Conservation (phyloP, 202 grass and related monocot species). For the Alloteropsis angusta region DNA sequence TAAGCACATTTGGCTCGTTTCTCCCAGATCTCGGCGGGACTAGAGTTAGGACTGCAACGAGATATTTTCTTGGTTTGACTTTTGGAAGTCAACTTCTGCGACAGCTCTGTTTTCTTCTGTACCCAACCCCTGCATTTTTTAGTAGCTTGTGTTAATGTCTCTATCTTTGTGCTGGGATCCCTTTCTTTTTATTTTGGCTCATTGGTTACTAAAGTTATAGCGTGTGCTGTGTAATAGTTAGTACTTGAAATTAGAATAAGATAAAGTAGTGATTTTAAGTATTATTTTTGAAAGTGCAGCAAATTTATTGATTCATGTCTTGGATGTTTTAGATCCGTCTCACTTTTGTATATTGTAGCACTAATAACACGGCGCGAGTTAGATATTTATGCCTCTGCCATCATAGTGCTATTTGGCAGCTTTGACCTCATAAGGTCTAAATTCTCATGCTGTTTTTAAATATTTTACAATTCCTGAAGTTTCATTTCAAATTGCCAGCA, state of each 20-base stretch:
- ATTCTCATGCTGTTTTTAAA: background rate
- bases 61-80: slow-evolving; percentile 12
- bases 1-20: background rate
- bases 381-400: background rate
- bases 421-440: background rate
- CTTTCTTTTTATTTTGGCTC: background rate
- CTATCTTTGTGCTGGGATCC: background rate
- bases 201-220: background rate
- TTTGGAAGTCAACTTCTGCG: slow-evolving; percentile 13
- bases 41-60: background rate
- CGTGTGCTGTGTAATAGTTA: background rate
- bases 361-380: background rate
- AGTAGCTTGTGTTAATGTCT: background rate
- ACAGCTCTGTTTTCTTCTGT: background rate
- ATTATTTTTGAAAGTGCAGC: background rate
- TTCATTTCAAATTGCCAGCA: background rate
- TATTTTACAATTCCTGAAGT: background rate
- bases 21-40: slow-evolving; percentile 11
- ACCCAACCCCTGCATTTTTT: background rate
- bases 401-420: background rate
- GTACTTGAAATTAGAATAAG: background rate
- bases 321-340: background rate
- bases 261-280: background rate
- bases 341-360: background rate
- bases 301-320: background rate